phyloP scores from a whole-genome alignment of 2,329 filamentous ascomycete species.

The Bipolaris oryzae region DNA sequence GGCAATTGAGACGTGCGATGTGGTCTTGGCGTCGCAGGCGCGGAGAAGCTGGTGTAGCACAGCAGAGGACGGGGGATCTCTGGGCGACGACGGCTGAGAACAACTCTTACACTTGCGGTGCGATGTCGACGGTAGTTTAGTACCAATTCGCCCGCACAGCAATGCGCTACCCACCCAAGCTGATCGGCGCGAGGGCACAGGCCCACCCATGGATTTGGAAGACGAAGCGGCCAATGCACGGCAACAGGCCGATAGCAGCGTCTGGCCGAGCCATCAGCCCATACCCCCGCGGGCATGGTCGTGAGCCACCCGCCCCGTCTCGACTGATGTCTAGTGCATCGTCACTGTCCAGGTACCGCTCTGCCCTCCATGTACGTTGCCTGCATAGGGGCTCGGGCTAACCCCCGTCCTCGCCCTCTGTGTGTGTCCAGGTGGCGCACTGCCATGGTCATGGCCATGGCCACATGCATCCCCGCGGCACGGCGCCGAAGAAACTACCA shows the following conservation, averaged over 20 bases:
- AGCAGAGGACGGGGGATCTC: constrained; percentile 21
- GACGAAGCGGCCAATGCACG: constrained; percentile 23
- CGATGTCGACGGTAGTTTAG: constrained; percentile 27
- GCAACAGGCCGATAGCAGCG: constrained; percentile 16
- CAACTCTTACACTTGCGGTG: constrained; percentile 32
- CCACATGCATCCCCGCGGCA: constrained; percentile 4
- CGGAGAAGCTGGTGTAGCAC: constrained; percentile 23
- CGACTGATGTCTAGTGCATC: constrained; percentile 13
- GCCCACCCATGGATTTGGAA: constrained; percentile 40
- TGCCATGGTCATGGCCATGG: constrained; percentile 4
- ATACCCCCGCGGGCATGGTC: constrained; percentile 6
- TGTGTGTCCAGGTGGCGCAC: constrained; percentile 5
- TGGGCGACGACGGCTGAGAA: constrained; percentile 17
- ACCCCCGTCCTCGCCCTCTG: neutral
- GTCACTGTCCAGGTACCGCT: constrained; percentile 17
- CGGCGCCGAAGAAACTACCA: constrained; percentile 5
- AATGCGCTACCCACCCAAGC: constrained; percentile 20
- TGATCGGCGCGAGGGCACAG: constrained; percentile 27
- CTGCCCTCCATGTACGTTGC: constrained; percentile 9
- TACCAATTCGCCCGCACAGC: constrained; percentile 15
- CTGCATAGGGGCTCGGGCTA: constrained; percentile 19
- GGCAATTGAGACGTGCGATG: constrained; percentile 37
- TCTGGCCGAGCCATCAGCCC: constrained; percentile 16
- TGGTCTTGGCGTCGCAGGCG: constrained; percentile 37
- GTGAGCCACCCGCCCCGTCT: constrained; percentile 8